Evolutionary conservation across 2,329 filamentous ascomycete genomes (phyloP).

Genomic region (Colletotrichum tabaci): DNA sequence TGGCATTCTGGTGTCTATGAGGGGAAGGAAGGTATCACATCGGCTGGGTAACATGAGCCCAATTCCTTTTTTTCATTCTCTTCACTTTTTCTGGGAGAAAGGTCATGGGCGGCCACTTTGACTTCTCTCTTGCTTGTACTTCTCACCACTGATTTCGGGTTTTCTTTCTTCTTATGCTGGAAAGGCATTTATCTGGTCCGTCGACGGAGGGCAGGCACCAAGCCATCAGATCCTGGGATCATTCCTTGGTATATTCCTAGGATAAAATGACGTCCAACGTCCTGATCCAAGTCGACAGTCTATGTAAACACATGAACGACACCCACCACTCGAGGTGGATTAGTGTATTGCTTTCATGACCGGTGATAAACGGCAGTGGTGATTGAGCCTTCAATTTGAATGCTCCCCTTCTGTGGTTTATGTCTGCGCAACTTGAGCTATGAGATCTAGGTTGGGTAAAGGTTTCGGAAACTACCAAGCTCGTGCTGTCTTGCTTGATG

Average conservation of each 20-base stretch:
- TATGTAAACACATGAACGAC: slow-evolving; percentile 20
- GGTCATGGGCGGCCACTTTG: background rate
- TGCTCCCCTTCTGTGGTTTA: background rate
- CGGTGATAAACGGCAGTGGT: slow-evolving; percentile 16
- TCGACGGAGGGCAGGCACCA: slow-evolving; percentile 3
- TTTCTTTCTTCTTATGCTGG: slow-evolving; percentile 28
- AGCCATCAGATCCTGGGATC: slow-evolving; percentile 18
- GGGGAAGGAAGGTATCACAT: slow-evolving; percentile 5
- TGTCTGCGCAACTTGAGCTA: background rate
- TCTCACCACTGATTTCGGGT: slow-evolving; percentile 26
- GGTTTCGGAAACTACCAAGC: background rate
- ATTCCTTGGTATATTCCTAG: slow-evolving; percentile 1
- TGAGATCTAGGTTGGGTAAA: background rate
- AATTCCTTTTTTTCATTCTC: no score
- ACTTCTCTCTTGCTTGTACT: slow-evolving; percentile 32
- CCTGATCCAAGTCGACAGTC: slow-evolving; percentile 18
- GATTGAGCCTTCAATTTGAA: slow-evolving; percentile 8
- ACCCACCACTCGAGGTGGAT: background rate
- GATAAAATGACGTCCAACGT: slow-evolving; percentile 10
- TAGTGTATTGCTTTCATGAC: slow-evolving; percentile 2
- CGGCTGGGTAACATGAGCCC: slow-evolving; percentile 3
- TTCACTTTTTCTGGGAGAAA: background rate
- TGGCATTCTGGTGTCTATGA: slow-evolving; percentile 5
- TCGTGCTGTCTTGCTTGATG: background rate
- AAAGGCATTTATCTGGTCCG: slow-evolving; percentile 8